Conservation (phyloP, 1,139 yeast genomes). For the Chernovozyma aurita region DNA sequence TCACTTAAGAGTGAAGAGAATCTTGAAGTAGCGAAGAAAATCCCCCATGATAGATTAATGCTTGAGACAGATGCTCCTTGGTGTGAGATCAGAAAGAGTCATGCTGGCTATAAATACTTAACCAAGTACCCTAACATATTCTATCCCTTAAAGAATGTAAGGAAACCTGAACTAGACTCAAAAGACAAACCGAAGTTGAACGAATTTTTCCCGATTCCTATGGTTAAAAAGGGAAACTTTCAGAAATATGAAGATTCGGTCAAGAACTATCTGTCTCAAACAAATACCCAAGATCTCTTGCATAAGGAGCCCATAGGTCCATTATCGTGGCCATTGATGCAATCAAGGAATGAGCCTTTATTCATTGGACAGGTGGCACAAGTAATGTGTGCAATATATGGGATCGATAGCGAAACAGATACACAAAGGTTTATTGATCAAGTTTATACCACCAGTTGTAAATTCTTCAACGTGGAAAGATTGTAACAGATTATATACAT, state of each 20-base stretch:
- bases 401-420: constrained; percentile 34
- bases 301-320: constrained; percentile 21
- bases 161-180: background rate
- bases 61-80: constrained; percentile 98
- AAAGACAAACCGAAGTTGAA: constrained; percentile 19
- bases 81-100: constrained; percentile 90
- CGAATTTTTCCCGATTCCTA: constrained; percentile 55
- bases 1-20: constrained; percentile 78
- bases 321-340: constrained; percentile 54
- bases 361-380: constrained; percentile 77
- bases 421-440: constrained; percentile 52
- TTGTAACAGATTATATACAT: background rate
- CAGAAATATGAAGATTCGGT: constrained; percentile 27
- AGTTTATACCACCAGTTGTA: constrained; percentile 62
- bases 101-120: constrained; percentile 62
- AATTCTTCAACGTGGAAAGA: constrained; percentile 42
- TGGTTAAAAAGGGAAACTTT: constrained; percentile 62
- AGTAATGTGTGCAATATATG: constrained; percentile 57
- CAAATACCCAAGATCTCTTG: background rate
- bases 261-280: constrained; percentile 8
- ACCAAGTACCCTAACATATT: constrained; percentile 51
- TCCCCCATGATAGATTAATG: constrained; percentile 68
- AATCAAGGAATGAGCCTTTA: constrained; percentile 91
- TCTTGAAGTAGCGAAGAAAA: constrained; percentile 54
- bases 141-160: constrained; percentile 35